Conservation (phyloP, 1,284 basidiomycete genomes). For the Tylopilus sp. region DNA sequence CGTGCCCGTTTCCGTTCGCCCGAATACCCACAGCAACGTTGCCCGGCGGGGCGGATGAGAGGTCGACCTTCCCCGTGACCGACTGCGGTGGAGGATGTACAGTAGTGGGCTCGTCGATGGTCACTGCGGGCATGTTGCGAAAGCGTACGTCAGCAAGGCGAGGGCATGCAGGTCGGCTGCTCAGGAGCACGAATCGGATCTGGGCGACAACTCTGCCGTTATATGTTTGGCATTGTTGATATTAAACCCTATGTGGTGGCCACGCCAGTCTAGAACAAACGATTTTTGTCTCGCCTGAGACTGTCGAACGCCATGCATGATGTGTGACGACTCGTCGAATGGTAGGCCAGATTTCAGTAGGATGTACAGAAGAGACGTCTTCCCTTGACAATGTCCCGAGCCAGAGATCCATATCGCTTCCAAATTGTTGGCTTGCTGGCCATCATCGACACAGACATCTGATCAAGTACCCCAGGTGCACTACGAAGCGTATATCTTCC, state of each 20-base stretch:
- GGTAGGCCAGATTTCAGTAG: no score
- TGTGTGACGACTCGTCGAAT: no score
- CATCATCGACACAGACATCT: no score
- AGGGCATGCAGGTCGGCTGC: conserved; percentile 14
- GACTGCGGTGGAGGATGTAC: neutral
- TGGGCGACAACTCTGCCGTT: neutral
- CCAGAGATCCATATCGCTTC: no score
- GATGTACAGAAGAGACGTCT: no score
- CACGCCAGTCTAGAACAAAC: no score
- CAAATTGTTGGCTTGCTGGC: no score
- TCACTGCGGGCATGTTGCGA: conserved; percentile 15
- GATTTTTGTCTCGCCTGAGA: no score
- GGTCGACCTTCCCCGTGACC: conserved; percentile 5
- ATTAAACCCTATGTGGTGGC: neutral
- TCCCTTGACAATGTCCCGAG: no score
- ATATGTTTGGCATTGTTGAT: neutral
- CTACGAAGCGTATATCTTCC: neutral
- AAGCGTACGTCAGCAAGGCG: neutral
- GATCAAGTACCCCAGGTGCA: no score
- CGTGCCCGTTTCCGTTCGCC: conserved; percentile 21
- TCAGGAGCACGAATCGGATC: conserved; percentile 1
- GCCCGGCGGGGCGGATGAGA: neutral
- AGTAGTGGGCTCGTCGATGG: neutral
- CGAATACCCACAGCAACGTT: conserved; percentile 1
- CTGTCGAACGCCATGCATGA: no score